phyloP scores from a whole-genome alignment of 2,329 filamentous ascomycete genomes.

The Drechslerella coelobrocha region DNA sequence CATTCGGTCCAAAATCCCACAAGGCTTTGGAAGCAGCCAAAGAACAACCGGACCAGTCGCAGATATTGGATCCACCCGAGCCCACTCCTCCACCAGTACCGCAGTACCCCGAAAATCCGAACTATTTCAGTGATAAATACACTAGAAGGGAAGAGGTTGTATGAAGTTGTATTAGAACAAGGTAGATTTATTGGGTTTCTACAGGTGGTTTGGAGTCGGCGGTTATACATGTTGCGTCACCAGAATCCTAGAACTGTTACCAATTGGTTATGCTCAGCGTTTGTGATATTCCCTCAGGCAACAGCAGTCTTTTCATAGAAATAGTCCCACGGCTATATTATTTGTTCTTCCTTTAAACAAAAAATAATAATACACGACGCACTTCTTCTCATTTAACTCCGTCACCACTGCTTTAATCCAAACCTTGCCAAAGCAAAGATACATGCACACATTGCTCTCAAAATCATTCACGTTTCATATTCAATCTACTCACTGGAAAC shows the following conservation, averaged over 20 bases:
- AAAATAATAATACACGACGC: no score
- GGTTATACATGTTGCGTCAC: not conserved
- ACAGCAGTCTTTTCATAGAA: no score
- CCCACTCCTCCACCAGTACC: conserved; percentile 45
- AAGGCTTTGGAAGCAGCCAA: conserved; percentile 25
- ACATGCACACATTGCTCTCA: no score
- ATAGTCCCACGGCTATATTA: no score
- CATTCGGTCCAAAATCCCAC: conserved; percentile 54
- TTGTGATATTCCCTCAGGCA: no score
- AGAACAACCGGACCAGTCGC: conserved; percentile 49
- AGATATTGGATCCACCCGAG: conserved; percentile 27
- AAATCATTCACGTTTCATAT: not conserved
- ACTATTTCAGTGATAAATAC: conserved; percentile 28
- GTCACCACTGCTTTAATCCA: not conserved
- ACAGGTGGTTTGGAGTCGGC: not conserved
- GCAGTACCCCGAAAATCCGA: conserved; percentile 30
- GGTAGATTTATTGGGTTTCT: not conserved
- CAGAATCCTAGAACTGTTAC: no score
- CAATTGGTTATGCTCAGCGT: no score
- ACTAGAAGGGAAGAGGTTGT: conserved; percentile 23
- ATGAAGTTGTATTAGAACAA: not conserved
- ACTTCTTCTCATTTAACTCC: not conserved
- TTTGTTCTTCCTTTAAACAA: not conserved
- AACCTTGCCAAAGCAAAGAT: no score
- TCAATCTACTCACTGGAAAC: not conserved